Base-by-base conservation (phyloP, 1,284 basidiomycete genomes). In the Tetrapyrgos nigripes region DNA sequence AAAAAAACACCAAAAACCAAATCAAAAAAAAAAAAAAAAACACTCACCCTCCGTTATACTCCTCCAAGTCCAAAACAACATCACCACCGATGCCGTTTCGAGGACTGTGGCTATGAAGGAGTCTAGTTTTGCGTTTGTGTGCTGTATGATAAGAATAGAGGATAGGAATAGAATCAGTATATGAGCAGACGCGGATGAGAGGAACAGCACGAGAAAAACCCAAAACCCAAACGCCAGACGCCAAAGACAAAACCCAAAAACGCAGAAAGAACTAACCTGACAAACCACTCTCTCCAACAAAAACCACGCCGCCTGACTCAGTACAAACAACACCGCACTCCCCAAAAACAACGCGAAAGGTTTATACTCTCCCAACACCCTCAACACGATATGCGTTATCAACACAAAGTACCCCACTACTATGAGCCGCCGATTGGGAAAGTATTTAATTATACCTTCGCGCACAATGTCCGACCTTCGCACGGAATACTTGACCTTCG, bases 31-130 rank as follows among this genome's bases (percentile, higher is more conserved):
- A 8, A 11, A 40, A 40, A 17, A 40, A 40, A 9, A 8, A 40
- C 3, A 77, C 87, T 65, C 61, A 93, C 91, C 87, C 85, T 93
- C 92, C 14, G 91, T 93, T 62, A 93, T 93, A 70, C 87, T 88
- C 71, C 80, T 83, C 94, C 94, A 96, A 23, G 85, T 93, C n/a
- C 89, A 70, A 72, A 86, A 94, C 21, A 96, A 64, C 14, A 85
- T 77, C 17, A 79, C 82, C 0, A 95, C 84, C 0, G 89, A 74
- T 0, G 83, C 86, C 0, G 91, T 91, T 70, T 93, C 91, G 43
- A 93, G 76, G 13, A 92, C 58, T 0, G 93, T 94, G 1, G 91
- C 88, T 9, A 96, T 72, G 70, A 96, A 94, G 2, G 89, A 91
- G 72, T 95, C 94, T 31, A 95, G 73, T 68, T 87, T 90, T 40